Conservation (phyloP, 179 eudicot genomes). For the Silene noctiflora region DNA sequence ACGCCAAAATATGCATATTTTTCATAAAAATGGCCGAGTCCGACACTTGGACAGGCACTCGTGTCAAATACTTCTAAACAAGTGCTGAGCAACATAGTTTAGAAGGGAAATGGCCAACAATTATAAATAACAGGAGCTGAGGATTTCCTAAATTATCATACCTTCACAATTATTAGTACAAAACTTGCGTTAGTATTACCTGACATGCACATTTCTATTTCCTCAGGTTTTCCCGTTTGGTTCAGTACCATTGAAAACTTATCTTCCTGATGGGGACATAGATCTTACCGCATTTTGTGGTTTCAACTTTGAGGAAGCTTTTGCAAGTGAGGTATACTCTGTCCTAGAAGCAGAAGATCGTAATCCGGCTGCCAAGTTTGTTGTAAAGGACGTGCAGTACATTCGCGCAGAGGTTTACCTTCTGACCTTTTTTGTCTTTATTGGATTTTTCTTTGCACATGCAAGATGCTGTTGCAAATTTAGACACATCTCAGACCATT, state of each 20-base stretch:
- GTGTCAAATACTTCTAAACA: no score
- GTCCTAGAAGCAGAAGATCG: constrained; percentile 63
- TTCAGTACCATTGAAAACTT: constrained; percentile 85
- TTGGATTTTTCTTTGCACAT: constrained; percentile 12
- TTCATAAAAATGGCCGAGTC: no score
- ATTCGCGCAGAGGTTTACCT: constrained; percentile 81
- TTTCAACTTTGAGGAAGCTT: constrained; percentile 52
- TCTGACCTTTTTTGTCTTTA: constrained; percentile 21
- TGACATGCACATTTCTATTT: constrained; percentile 13
- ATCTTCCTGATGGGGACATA: constrained; percentile 95
- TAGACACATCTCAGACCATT: neutral
- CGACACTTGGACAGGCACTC: no score
- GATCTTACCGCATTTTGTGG: constrained; percentile 80
- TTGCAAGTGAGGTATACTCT: constrained; percentile 52
- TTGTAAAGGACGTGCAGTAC: constrained; percentile 78
- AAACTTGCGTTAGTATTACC: neutral
- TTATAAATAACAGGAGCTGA: neutral
- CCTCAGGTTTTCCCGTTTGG: constrained; percentile 81
- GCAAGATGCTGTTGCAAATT: constrained; percentile 5
- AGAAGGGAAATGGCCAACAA: neutral
- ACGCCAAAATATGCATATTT: no score
- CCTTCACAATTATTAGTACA: neutral
- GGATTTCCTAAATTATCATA: neutral
- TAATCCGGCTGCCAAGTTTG: constrained; percentile 61
- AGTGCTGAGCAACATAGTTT: no score